phyloP scores from a whole-genome alignment of 208 protist species.

The Leishmania aethiopica region DNA sequence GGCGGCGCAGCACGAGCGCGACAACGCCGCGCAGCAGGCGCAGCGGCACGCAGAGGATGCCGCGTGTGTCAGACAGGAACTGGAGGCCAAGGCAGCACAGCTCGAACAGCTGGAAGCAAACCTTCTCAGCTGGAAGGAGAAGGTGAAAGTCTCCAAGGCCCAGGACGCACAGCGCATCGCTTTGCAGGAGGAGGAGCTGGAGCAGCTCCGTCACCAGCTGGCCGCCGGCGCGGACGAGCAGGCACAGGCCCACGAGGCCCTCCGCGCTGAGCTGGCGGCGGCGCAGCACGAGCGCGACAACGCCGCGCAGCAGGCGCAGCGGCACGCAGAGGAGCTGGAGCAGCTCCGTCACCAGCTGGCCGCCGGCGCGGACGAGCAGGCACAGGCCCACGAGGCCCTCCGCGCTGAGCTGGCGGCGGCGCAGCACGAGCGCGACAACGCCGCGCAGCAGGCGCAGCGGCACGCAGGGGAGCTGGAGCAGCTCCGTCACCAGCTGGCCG shows the following conservation, averaged over 20 bases:
- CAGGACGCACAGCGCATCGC: background rate
- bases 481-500: background rate
- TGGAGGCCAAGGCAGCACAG: background rate
- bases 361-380: too few relatives aligned
- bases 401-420: too few relatives aligned
- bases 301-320: background rate
- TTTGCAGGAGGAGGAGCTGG: conserved; percentile 5
- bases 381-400: too few relatives aligned
- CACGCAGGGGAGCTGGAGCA: background rate
- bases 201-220: background rate
- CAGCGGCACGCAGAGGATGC: background rate
- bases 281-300: background rate
- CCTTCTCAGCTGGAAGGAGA: background rate
- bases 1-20: background rate
- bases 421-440: too few relatives aligned
- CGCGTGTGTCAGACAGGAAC: background rate
- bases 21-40: conserved; percentile 5
- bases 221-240: background rate
- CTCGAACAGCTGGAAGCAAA: background rate
- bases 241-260: background rate
- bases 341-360: too few relatives aligned
- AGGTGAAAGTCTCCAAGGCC: conserved; percentile 30
- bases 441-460: background rate
- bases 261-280: background rate
- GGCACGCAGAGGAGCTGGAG: background rate